These are phyloP conservation scores for Parafenestella ontariensis DNA, from an alignment of 2,329 filamentous ascomycete genomes.

Conservation along the genomic window DNA sequence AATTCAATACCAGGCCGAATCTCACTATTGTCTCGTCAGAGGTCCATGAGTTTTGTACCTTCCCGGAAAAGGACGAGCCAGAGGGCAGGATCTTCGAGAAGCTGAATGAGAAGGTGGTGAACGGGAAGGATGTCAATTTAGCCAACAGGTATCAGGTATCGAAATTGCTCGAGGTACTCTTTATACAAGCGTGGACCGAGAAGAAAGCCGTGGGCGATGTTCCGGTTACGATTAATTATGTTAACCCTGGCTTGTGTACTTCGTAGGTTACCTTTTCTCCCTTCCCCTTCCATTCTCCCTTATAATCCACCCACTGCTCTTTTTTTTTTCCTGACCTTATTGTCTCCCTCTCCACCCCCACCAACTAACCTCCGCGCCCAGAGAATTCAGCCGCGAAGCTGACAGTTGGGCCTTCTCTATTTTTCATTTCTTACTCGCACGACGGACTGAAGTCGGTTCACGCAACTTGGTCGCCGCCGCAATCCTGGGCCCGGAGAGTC, in stretches of 20 bases:
- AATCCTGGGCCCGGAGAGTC: constrained; percentile 42
- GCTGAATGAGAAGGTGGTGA: constrained; percentile 23
- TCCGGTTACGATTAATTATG: constrained; percentile 41
- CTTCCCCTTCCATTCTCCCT: background rate
- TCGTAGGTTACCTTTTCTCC: constrained; percentile 24
- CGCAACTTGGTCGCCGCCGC: constrained; percentile 52
- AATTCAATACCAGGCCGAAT: constrained; percentile 32
- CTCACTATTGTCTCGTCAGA: constrained; percentile 45
- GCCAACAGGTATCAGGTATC: constrained; percentile 31
- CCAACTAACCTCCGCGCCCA: constrained; percentile 8
- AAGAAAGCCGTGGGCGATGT: constrained; percentile 16
- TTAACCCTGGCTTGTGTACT: constrained; percentile 47
- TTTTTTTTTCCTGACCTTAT: background rate
- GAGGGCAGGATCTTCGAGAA: constrained; percentile 38
- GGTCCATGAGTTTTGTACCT: constrained; percentile 36
- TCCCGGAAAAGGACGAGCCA: constrained; percentile 30
- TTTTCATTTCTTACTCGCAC: constrained; percentile 34
- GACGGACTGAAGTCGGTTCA: constrained; percentile 51
- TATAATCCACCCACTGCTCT: background rate
- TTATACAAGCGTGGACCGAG: constrained; percentile 30
- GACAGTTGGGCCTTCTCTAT: constrained; percentile 14
- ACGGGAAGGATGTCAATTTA: constrained; percentile 15
- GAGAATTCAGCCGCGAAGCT: constrained; percentile 30
- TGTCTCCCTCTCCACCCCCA: too few relatives aligned
- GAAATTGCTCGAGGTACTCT: constrained; percentile 44